A percentile compares a stretch with the other conserved stretches of the same genome.
These are phyloP conservation scores for Rhododendron williamsianum DNA, from an alignment of 148 eudicot genomes.

Conservation along the genomic window DNA sequence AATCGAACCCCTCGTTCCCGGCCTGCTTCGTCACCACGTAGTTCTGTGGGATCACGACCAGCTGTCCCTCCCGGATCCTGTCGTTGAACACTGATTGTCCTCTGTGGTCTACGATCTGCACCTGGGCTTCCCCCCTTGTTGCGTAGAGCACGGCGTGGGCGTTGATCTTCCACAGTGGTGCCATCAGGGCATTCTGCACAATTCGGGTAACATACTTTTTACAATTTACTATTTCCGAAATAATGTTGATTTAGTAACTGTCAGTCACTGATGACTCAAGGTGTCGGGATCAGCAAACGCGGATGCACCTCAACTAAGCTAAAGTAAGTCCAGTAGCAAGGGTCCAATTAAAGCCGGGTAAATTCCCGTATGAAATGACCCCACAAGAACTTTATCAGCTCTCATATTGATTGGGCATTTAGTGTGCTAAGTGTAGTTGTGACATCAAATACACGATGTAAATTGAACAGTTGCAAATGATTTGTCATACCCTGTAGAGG, in stretches of 20 bases:
- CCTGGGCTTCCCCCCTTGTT: not conserved
- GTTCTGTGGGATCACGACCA: slow-evolving; percentile 66
- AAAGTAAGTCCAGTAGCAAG: too few relatives aligned
- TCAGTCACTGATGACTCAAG: too few relatives aligned
- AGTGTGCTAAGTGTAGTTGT: too few relatives aligned
- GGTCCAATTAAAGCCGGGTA: too few relatives aligned
- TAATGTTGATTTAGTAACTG: not conserved
- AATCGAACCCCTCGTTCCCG: slow-evolving; percentile 55
- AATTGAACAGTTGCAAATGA: not conserved
- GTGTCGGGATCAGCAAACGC: too few relatives aligned
- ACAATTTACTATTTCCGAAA: not conserved
- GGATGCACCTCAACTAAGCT: too few relatives aligned
- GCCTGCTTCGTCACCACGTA: slow-evolving; percentile 55
- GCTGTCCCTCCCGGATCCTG: slow-evolving; percentile 46
- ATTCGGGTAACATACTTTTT: not conserved
- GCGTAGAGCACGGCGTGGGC: not conserved
- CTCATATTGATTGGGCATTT: too few relatives aligned
- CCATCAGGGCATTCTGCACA: not conserved
- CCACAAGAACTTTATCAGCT: too few relatives aligned
- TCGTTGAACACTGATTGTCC: slow-evolving; percentile 58
- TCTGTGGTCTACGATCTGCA: slow-evolving; percentile 54
- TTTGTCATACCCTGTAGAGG: slow-evolving; percentile 51
- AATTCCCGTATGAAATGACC: too few relatives aligned
- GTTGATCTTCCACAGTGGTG: slow-evolving; percentile 3
- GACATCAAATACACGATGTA: not conserved